Conservation (phyloP, 805 yeast genomes). For the Teunomyces kruisii region DNA sequence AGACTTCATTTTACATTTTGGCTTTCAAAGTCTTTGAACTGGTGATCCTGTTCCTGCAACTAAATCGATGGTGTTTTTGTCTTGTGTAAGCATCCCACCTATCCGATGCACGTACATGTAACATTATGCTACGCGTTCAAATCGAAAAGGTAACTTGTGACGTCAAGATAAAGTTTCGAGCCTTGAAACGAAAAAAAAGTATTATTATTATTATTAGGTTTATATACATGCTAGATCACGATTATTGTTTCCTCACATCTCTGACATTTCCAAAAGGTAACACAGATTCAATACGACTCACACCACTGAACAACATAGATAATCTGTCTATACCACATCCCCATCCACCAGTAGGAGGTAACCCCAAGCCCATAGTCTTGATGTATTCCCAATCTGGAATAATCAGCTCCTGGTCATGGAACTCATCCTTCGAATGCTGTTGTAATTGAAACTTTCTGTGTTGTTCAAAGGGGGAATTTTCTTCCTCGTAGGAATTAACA, state of each 20-base stretch:
- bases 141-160: neutral
- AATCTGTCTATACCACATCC: constrained; percentile 93
- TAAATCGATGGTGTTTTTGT: no score
- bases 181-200: neutral
- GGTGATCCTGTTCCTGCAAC: no score
- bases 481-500: constrained; percentile 95
- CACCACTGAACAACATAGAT: constrained; percentile 71
- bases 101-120: no score
- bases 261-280: constrained; percentile 71
- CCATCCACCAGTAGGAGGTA: constrained; percentile 99
- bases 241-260: constrained; percentile 63
- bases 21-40: no score
- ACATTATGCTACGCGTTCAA: no score
- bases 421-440: constrained; percentile 44
- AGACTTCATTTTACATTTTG: no score
- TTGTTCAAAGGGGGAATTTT: constrained; percentile 82
- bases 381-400: constrained; percentile 74
- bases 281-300: constrained; percentile 70
- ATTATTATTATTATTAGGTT: neutral
- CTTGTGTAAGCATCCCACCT: no score
- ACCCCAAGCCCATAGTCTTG: constrained; percentile 81
- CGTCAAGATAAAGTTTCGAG: neutral
- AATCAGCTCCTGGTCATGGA: constrained; percentile 59
- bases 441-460: constrained; percentile 61
- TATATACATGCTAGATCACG: neutral